Conservation (phyloP, 2,329 filamentous ascomycete species). For the Albophoma yamanashiensis region DNA sequence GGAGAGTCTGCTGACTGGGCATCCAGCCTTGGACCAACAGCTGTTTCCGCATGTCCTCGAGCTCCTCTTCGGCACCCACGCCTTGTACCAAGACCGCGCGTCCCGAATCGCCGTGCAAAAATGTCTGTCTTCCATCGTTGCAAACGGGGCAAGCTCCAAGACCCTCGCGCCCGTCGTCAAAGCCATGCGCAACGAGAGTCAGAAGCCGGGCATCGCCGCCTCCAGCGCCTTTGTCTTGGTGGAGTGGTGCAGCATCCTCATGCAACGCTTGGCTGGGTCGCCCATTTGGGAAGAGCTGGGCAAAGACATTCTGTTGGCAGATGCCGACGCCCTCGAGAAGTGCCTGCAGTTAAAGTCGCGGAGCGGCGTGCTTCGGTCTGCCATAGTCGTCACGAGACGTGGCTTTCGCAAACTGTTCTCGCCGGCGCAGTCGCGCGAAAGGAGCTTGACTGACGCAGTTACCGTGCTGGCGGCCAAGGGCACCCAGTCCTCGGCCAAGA, state of each 20-base stretch:
- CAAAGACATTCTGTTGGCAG: slow-evolving; percentile 53
- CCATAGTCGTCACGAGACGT: slow-evolving; percentile 67
- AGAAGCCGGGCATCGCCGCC: slow-evolving; percentile 67
- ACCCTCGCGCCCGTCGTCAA: slow-evolving; percentile 54
- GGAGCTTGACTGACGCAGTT: slow-evolving; percentile 53
- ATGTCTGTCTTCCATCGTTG: slow-evolving; percentile 62
- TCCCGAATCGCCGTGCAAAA: slow-evolving; percentile 76
- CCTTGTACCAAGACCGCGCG: slow-evolving; percentile 73
- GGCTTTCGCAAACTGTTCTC: slow-evolving; percentile 67
- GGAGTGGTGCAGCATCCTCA: slow-evolving; percentile 77
- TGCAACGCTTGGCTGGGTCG: slow-evolving; percentile 57
- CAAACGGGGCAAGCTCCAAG: slow-evolving; percentile 39
- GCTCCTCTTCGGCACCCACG: slow-evolving; percentile 77
- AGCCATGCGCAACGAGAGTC: slow-evolving; percentile 59
- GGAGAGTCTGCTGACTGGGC: slow-evolving; percentile 8
- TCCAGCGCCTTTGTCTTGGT: slow-evolving; percentile 79
- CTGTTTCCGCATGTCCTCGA: slow-evolving; percentile 48
- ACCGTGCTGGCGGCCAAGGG: slow-evolving; percentile 59
- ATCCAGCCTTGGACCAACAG: slow-evolving; percentile 34
- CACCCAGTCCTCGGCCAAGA: slow-evolving; percentile 50
- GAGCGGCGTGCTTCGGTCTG: slow-evolving; percentile 57
- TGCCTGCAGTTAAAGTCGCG: slow-evolving; percentile 59
- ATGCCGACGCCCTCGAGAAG: slow-evolving; percentile 67
- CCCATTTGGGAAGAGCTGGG: slow-evolving; percentile 54
- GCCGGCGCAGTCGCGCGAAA: slow-evolving; percentile 40